Evolutionary conservation across 352 stramenopile genomes (phyloP).

Genomic region (Thraustotheca clavata): DNA sequence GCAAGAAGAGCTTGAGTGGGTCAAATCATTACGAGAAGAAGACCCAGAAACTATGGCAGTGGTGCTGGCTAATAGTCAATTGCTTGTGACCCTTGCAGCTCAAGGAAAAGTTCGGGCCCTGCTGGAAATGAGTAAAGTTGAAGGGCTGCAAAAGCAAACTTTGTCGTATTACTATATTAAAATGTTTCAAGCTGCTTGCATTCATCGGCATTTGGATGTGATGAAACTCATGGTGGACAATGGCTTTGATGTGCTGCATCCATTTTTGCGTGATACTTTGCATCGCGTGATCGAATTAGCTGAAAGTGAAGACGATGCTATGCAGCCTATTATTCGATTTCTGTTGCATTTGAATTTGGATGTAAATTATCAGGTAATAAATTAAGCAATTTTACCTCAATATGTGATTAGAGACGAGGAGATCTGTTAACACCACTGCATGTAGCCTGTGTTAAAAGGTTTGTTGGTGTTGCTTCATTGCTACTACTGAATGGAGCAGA

Average conservation of each 20-base stretch:
- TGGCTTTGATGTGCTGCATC: slow-evolving; percentile 51
- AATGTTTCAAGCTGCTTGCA: slow-evolving; percentile 60
- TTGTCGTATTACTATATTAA: slow-evolving; percentile 49
- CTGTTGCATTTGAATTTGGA: slow-evolving; percentile 51
- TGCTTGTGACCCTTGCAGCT: slow-evolving; percentile 40
- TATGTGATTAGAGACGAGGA: slow-evolving; percentile 29
- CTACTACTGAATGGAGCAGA: slow-evolving; percentile 62
- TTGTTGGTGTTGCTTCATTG: slow-evolving; percentile 50
- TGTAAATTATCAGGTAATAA: slow-evolving; percentile 60
- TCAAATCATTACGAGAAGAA: slow-evolving; percentile 34
- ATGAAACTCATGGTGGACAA: slow-evolving; percentile 54
- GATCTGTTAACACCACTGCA: slow-evolving; percentile 59
- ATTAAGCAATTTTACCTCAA: background rate
- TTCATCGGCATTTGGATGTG: slow-evolving; percentile 36
- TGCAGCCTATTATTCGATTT: slow-evolving; percentile 49
- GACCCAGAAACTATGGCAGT: slow-evolving; percentile 47
- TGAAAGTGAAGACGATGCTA: slow-evolving; percentile 26
- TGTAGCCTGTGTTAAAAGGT: slow-evolving; percentile 48
- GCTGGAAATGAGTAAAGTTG: background rate
- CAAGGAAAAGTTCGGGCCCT: slow-evolving; percentile 44
- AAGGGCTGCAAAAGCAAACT: slow-evolving; percentile 29
- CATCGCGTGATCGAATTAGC: slow-evolving; percentile 41
- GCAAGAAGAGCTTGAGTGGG: slow-evolving; percentile 46
- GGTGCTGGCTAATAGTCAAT: slow-evolving; percentile 51
- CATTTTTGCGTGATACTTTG: slow-evolving; percentile 44